Evolutionary conservation across 352 stramenopile genomes (phyloP).

Genomic region (Phytophthora boehmeriae): DNA sequence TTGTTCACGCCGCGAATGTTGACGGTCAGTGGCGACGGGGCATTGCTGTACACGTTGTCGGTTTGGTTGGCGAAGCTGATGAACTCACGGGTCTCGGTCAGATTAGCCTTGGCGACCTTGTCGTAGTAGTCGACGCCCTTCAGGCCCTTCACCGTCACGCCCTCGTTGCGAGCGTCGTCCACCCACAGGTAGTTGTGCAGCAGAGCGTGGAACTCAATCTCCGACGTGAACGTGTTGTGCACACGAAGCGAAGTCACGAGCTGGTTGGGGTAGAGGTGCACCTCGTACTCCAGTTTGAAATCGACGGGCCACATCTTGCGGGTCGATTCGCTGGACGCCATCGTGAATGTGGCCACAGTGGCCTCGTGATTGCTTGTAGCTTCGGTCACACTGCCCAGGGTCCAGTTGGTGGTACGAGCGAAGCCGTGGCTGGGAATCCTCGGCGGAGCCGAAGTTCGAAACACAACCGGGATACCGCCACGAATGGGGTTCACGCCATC

Average conservation of each 20-base stretch:
- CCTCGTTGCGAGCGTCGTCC: conserved; percentile 63
- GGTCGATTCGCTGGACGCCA: conserved; percentile 31
- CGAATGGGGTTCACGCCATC: conserved; percentile 85
- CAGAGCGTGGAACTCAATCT: conserved; percentile 93
- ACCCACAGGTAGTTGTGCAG: conserved; percentile 94
- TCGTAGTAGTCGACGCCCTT: conserved; percentile 85
- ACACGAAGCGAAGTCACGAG: conserved; percentile 80
- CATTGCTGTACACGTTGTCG: conserved; percentile 88
- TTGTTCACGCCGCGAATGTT: conserved; percentile 50
- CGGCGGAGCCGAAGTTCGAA: conserved; percentile 83
- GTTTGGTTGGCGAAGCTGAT: conserved; percentile 77
- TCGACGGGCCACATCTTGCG: conserved; percentile 53
- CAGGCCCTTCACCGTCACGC: conserved; percentile 81
- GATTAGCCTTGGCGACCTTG: conserved; percentile 79
- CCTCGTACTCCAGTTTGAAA: conserved; percentile 66
- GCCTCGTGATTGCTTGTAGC: conserved; percentile 3
- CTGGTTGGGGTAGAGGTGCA: conserved; percentile 59
- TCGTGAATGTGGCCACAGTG: conserved; percentile 34
- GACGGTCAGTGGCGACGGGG: conserved; percentile 53
- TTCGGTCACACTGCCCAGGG: conserved; percentile 9
- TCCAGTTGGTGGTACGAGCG: conserved; percentile 49
- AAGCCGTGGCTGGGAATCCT: conserved; percentile 84
- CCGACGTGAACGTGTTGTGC: conserved; percentile 78
- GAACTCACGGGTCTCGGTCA: conserved; percentile 58
- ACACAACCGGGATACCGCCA: conserved; percentile 88